These are phyloP conservation scores for Spathaspora gorwiae DNA, from an alignment of 805 yeast species.

Conservation along the genomic window DNA sequence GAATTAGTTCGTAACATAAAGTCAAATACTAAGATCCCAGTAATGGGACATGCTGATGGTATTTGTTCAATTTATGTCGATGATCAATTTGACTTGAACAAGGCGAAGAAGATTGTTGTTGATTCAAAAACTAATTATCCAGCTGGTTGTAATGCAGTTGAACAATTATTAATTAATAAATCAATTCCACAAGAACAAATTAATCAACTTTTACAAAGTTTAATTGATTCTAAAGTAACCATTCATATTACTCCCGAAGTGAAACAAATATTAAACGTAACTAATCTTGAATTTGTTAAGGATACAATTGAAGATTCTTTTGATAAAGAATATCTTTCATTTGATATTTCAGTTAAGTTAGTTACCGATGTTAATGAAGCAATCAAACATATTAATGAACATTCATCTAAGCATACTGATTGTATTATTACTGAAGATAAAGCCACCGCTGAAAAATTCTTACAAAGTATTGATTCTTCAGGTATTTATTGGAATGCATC, in stretches of 20 bases:
- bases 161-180: constrained; percentile 68
- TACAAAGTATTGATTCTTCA: constrained; percentile 86
- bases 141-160: constrained; percentile 98
- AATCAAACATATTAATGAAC: constrained; percentile 78
- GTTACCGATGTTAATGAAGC: constrained; percentile 64
- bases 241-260: constrained; percentile 61
- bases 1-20: constrained; percentile 85
- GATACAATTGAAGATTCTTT: constrained; percentile 66
- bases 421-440: constrained; percentile 78
- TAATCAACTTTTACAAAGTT: constrained; percentile 27
- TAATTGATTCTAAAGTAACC: constrained; percentile 65
- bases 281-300: constrained; percentile 27
- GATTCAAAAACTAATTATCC: constrained; percentile 96
- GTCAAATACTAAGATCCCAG: constrained; percentile 88
- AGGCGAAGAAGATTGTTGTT: constrained; percentile 69
- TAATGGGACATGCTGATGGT: constrained; percentile 98
- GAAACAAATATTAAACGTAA: constrained; percentile 21
- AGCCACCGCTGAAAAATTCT: constrained; percentile 65
- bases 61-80: constrained; percentile 87
- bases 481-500: constrained; percentile 98
- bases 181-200: constrained; percentile 25
- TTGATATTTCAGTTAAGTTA: constrained; percentile 72
- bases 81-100: constrained; percentile 66
- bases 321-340: constrained; percentile 74
- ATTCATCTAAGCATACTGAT: constrained; percentile 96